Evolutionary conservation across 768 basidiomycete genomes (phyloP).

Genomic region (Sarcodon aspratus): DNA sequence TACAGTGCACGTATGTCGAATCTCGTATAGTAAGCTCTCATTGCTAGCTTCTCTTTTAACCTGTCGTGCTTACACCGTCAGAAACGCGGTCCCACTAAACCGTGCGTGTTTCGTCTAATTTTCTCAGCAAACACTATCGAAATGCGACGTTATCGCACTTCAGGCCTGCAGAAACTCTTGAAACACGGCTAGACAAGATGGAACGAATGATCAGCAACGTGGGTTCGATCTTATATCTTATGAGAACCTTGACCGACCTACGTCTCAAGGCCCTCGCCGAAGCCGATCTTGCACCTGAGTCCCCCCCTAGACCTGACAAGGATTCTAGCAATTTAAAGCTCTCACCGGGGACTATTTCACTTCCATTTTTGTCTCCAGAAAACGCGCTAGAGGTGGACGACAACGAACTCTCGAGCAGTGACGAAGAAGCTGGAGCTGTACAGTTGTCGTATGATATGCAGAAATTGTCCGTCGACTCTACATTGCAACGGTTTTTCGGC

Average conservation of each 20-base stretch:
- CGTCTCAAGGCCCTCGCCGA: constrained; percentile 1
- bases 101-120: background rate
- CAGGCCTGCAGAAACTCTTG: constrained; percentile 3
- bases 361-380: background rate
- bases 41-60: background rate
- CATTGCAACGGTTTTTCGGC: constrained; percentile 4
- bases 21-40: background rate
- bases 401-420: constrained; percentile 4
- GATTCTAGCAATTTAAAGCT: background rate
- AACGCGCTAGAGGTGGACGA: background rate
- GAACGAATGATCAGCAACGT: constrained; percentile 5
- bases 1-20: background rate
- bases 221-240: background rate
- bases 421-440: constrained; percentile 4
- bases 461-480: constrained; percentile 3
- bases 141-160: background rate
- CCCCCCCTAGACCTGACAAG: background rate
- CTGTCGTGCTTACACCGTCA: background rate
- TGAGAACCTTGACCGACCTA: background rate
- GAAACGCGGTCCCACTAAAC: background rate
- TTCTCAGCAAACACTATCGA: background rate
- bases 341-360: background rate
- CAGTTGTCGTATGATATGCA: constrained; percentile 1
- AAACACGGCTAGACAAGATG: constrained; percentile 6
- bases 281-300: background rate